Evolutionary conservation across 108 stramenopile species (phyloP), one percentile per base, ranked within the genome.

Genomic region (Skeletonema marinoi): DNA sequence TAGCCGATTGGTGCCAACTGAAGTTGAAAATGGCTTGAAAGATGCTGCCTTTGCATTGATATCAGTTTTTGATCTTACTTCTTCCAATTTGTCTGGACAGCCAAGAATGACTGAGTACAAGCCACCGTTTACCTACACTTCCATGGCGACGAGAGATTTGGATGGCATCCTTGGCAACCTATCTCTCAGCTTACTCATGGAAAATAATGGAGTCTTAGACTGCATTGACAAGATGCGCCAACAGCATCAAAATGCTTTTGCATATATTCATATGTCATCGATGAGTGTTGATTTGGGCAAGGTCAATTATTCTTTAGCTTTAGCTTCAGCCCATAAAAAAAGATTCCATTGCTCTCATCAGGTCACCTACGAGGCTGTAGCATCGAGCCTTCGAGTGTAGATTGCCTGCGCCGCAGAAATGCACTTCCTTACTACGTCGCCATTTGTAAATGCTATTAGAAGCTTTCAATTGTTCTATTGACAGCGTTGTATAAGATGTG

Each of bases 71-170:
- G 68, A 78, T 14, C 41, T 85, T 51, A 54, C 66, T 16, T 41
- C 74, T 38, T 42, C 58, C 13, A 59, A 36, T 11, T 8, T 78
- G 10, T 63, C 66, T 62, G 72, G 46, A 25, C 6, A 33, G 59
- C 12, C 73, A 36, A 68, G 38, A 17, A 32, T 60, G 19, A 48
- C 73, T 39, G 64, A 39, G 29, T 86, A 83, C 59, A 13, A 46
- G 51, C 78, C 85, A 30, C 46, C 51, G 16, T 86, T 69, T 42
- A 80, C 85, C 12, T 86, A 78, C 60, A 66, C 82, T n/a, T 74
- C 85, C 25, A 76, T 60, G 65, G 62, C 65, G 33, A 65, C 17
- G 31, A 54, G 64, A 51, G 69, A 67, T 42, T 25, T 83, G 65
- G 41, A 70, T 30, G 17, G 12, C 19, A 51, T 65, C 17, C 60